Evolutionary conservation across 192 early-diverging fungal genomes (phyloP).

Genomic region (Chytriomyces sp.): DNA sequence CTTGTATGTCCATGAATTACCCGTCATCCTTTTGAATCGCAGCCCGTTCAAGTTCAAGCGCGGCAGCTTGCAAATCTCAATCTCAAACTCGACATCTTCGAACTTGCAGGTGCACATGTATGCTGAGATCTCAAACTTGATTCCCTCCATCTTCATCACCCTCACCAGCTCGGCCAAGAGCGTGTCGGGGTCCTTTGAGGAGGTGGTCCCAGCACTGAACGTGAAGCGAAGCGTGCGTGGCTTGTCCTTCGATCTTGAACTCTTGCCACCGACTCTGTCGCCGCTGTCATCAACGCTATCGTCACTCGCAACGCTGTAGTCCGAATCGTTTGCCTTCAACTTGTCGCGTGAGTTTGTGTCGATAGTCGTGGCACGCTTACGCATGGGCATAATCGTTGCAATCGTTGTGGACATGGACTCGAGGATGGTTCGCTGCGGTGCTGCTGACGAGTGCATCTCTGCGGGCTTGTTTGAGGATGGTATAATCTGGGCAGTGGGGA

Average conservation of each 20-base stretch:
- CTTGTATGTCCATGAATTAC: slow-evolving; percentile 67
- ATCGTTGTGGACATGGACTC: slow-evolving; percentile 20
- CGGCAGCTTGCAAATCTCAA: slow-evolving; percentile 67
- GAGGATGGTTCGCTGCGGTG: slow-evolving; percentile 17
- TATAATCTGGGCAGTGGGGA: slow-evolving; percentile 39
- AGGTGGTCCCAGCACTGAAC: slow-evolving; percentile 60
- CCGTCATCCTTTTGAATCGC: slow-evolving; percentile 60
- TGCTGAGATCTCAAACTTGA: slow-evolving; percentile 23
- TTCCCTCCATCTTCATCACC: slow-evolving; percentile 47
- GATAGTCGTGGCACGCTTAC: slow-evolving; percentile 53
- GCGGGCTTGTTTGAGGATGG: slow-evolving; percentile 1
- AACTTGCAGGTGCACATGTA: slow-evolving; percentile 38
- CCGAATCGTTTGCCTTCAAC: slow-evolving; percentile 12
- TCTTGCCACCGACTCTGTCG: slow-evolving; percentile 20
- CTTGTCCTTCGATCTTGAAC: slow-evolving; percentile 35
- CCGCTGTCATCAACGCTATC: slow-evolving; percentile 16
- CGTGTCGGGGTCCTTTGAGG: slow-evolving; percentile 60
- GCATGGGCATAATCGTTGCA: slow-evolving; percentile 17
- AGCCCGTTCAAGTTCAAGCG: slow-evolving; percentile 57
- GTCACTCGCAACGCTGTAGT: slow-evolving; percentile 33
- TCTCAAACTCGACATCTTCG: slow-evolving; percentile 63
- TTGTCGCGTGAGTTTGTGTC: slow-evolving; percentile 25
- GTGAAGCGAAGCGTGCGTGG: slow-evolving; percentile 64
- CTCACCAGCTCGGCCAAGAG: slow-evolving; percentile 55
- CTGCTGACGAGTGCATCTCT: slow-evolving; percentile 43